Conservation (phyloP, 2,329 filamentous ascomycete species). For the Aspergillus fischeri region DNA sequence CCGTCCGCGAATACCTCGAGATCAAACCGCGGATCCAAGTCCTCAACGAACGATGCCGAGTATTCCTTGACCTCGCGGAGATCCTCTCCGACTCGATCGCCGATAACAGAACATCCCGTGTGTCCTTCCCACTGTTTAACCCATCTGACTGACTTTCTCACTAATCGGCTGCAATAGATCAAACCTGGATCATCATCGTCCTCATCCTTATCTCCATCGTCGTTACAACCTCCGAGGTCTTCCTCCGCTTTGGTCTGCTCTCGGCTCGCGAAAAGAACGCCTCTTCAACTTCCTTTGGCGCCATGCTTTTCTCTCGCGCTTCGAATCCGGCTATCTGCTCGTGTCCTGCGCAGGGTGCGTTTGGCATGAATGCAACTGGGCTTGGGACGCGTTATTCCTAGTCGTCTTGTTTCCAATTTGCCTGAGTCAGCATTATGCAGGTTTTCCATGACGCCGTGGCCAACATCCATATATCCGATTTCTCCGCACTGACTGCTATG, state of each 20-base stretch:
- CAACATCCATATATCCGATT: background rate
- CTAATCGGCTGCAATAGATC: conserved; percentile 42
- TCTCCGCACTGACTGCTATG: background rate
- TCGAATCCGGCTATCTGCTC: conserved; percentile 6
- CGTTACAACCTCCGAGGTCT: conserved; percentile 86
- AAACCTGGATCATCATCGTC: conserved; percentile 97
- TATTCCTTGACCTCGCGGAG: conserved; percentile 93
- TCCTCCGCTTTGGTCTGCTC: conserved; percentile 76
- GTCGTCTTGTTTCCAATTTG: background rate
- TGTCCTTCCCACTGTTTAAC: conserved; percentile 11
- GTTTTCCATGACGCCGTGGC: background rate
- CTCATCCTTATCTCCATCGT: conserved; percentile 87
- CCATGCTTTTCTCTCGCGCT: conserved; percentile 14
- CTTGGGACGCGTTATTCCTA: background rate
- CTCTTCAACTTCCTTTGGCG: conserved; percentile 12
- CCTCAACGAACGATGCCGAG: conserved; percentile 91
- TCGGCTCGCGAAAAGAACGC: conserved; percentile 25
- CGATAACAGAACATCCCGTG: conserved; percentile 86
- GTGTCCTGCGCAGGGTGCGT: conserved; percentile 1
- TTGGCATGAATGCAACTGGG: background rate
- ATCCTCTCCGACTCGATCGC: conserved; percentile 89
- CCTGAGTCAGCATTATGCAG: background rate
- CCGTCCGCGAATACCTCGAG: conserved; percentile 94
- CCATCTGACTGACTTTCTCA: background rate
- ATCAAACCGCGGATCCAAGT: conserved; percentile 95